Conservation (phyloP, 495 filamentous ascomycete species). For the Xylaria acuta region DNA sequence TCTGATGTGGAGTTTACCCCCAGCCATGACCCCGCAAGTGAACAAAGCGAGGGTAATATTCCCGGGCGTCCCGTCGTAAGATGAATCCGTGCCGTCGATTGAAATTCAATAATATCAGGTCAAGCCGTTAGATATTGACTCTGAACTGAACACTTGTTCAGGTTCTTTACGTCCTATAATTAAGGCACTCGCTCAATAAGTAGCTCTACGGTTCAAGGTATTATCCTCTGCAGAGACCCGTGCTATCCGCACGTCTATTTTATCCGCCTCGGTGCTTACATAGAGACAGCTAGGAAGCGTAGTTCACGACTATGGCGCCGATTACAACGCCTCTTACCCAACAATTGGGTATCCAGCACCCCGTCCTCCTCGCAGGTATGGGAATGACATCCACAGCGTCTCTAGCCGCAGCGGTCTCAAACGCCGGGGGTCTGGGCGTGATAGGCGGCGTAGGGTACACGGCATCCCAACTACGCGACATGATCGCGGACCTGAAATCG, state of each 20-base stretch:
- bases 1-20: background rate
- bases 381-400: conserved; percentile 94
- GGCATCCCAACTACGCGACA: conserved; percentile 89
- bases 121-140: background rate
- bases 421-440: conserved; percentile 92
- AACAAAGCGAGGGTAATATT: background rate
- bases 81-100: background rate
- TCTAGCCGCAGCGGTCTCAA: conserved; percentile 93
- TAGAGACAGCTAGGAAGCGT: background rate
- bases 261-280: background rate
- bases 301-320: conserved; percentile 17
- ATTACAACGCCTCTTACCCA: conserved; percentile 85
- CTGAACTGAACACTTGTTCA: background rate
- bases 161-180: background rate
- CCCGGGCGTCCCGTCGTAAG: background rate
- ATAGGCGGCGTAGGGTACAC: conserved; percentile 95
- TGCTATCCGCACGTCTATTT: background rate
- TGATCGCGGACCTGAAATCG: conserved; percentile 88
- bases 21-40: background rate
- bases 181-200: background rate
- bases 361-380: conserved; percentile 93
- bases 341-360: conserved; percentile 94
- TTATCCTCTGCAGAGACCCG: background rate
- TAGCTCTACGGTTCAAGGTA: background rate
- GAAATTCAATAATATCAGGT: background rate